Base-by-base conservation (phyloP, 2,329 filamentous ascomycete genomes). In the Phoma sp. region DNA sequence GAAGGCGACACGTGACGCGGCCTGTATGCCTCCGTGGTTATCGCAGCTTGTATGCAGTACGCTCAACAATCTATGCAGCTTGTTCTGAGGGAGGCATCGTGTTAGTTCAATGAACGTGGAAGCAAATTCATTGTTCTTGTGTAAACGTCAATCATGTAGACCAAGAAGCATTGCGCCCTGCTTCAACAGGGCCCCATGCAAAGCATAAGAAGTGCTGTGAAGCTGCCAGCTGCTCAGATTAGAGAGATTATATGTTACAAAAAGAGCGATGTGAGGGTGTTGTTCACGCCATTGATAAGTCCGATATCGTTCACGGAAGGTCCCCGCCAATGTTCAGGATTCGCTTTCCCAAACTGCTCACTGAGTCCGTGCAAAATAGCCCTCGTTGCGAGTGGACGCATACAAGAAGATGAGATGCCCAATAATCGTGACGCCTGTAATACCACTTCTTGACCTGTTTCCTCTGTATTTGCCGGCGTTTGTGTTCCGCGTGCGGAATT, bases 321-420 rank as follows among this genome's bases (percentile, higher is more conserved):
- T 21, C 33, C 18, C 39, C 39, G 39, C 26, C 14, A 21, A 30
- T 10, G 42, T 15, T 43, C 51, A 53, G 51, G 51, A 48, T 43
- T 43, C 38, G 36, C 43, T 53, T 48, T 53, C 43, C 51, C 38
- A 43, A 53, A 53, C 28, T 33, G 51, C 43, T 39, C 43, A 53
- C 26, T n/a, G 4, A 33, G 38, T 53, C 51, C 51, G 26, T 48
- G 32, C 38, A 11, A 26, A 15, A 3, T 15, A 14, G 25, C 18
- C 15, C 5, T 42, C 17, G 32, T 37, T 47, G 23, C 34, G 37
- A 47, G 25, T 34, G 21, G 9, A 32, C 26, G 18, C n/a, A 18
- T 48, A 53, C 38, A 39, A 43, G n/a, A 32, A 48, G 4, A n/a
- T 5, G 7, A 23, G 18, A 33, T 2, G 14, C 7, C 9, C 43